Evolutionary conservation across 2,329 filamentous ascomycete species (phyloP).

Genomic region (Pochonia chlamydosporia): DNA sequence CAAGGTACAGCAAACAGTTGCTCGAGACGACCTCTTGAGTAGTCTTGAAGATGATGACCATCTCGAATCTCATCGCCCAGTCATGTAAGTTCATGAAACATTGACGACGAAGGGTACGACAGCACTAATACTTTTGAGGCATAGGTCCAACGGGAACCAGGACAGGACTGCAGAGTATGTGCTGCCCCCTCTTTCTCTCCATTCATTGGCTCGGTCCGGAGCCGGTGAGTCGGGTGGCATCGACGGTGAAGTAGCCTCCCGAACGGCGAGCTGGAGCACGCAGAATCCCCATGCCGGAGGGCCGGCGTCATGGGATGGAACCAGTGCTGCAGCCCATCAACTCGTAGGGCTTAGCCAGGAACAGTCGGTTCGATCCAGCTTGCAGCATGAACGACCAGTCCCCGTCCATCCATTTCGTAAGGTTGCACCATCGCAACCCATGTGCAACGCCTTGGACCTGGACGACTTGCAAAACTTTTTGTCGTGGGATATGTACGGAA

Average conservation of each 20-base stretch:
- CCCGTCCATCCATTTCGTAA: conserved; percentile 17
- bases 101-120: neutral
- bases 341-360: conserved; percentile 19
- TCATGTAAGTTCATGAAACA: conserved; percentile 10
- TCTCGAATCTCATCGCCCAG: conserved; percentile 14
- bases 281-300: conserved; percentile 15
- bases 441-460: conserved; percentile 30
- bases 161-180: conserved; percentile 11
- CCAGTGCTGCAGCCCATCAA: conserved; percentile 19
- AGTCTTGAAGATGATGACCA: conserved; percentile 16
- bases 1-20: conserved; percentile 28
- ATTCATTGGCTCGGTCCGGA: conserved; percentile 14
- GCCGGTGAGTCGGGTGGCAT: conserved; percentile 5
- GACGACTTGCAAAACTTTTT: conserved; percentile 33
- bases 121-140: neutral
- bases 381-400: conserved; percentile 32
- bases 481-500: conserved; percentile 35
- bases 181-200: conserved; percentile 17
- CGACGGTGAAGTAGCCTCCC: conserved; percentile 10
- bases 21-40: conserved; percentile 13
- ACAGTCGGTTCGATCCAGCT: conserved; percentile 21
- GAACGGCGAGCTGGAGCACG: conserved; percentile 15
- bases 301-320: conserved; percentile 20
- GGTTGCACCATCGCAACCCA: conserved; percentile 16
- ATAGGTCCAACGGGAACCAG: conserved; percentile 12